Evolutionary conservation across 345 rosid genomes (phyloP).

Genomic region (Sapria himalayana): DNA sequence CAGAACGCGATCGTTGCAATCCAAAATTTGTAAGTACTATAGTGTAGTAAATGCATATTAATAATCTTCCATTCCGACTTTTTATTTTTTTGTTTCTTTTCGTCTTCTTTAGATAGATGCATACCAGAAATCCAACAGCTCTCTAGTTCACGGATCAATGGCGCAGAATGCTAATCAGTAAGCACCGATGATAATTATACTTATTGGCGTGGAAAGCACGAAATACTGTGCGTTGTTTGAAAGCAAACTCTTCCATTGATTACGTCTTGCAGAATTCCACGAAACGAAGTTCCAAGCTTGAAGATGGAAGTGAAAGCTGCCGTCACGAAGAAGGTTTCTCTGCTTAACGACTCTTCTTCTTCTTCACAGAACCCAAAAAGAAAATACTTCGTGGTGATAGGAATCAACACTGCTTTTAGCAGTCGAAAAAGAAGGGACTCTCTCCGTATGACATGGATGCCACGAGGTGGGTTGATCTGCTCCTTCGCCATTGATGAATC

Average conservation of each 20-base stretch:
- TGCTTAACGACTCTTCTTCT: neutral
- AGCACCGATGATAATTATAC: constrained; percentile 7
- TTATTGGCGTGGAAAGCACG: neutral
- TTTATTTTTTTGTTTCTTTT: constrained; percentile 8
- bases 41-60: neutral
- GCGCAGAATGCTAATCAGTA: constrained; percentile 14
- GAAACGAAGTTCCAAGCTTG: constrained; percentile 19
- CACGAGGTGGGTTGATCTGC: constrained; percentile 31
- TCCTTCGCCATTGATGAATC: no score
- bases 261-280: constrained; percentile 23
- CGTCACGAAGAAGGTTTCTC: constrained; percentile 18
- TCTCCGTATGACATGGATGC: constrained; percentile 82
- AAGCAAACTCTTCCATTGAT: neutral
- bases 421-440: constrained; percentile 76
- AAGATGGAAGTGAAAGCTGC: constrained; percentile 30
- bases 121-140: constrained; percentile 16
- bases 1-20: constrained; percentile 12
- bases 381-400: constrained; percentile 67
- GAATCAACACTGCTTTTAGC: constrained; percentile 75
- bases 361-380: constrained; percentile 8
- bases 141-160: constrained; percentile 9
- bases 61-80: neutral
- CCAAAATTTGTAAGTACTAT: constrained; percentile 19
- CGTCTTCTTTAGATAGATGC: constrained; percentile 13
- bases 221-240: constrained; percentile 1